These are phyloP conservation scores for Euphorbia peplus DNA, from an alignment of 345 rosid species.

Conservation along the genomic window DNA sequence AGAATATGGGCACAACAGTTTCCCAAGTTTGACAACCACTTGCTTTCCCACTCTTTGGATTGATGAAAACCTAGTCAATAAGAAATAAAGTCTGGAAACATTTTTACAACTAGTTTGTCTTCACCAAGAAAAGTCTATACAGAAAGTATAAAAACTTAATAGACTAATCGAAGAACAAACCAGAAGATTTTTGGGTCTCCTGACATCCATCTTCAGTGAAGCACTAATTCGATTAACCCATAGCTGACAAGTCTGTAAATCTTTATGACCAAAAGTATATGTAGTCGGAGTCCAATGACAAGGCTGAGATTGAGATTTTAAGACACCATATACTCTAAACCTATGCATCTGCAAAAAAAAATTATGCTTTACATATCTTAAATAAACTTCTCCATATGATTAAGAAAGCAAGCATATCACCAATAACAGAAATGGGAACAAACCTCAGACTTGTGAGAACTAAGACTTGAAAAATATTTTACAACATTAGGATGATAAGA, in stretches of 20 bases:
- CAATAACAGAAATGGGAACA: conserved; percentile 12
- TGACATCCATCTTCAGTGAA: conserved; percentile 45
- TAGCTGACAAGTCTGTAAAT: conserved; percentile 56
- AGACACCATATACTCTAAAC: conserved; percentile 55
- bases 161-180: conserved; percentile 38
- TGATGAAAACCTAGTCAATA: conserved; percentile 61
- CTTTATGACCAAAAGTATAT: conserved; percentile 66
- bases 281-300: conserved; percentile 48
- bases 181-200: conserved; percentile 80
- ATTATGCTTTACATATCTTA: conserved; percentile 1
- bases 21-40: conserved; percentile 72
- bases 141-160: neutral
- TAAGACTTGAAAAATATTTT: conserved; percentile 35
- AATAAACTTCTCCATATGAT: conserved; percentile 6
- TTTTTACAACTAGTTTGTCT: conserved; percentile 17
- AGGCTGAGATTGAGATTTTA: conserved; percentile 57
- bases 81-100: conserved; percentile 17
- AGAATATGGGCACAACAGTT: conserved; percentile 71
- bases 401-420: neutral
- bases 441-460: conserved; percentile 46
- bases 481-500: conserved; percentile 34
- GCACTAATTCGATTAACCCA: conserved; percentile 63
- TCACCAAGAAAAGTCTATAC: conserved; percentile 10
- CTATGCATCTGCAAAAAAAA: conserved; percentile 56
- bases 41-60: conserved; percentile 88